Evolutionary conservation across 495 filamentous ascomycete genomes (phyloP).

Genomic region (Penicillium chermesinum): DNA sequence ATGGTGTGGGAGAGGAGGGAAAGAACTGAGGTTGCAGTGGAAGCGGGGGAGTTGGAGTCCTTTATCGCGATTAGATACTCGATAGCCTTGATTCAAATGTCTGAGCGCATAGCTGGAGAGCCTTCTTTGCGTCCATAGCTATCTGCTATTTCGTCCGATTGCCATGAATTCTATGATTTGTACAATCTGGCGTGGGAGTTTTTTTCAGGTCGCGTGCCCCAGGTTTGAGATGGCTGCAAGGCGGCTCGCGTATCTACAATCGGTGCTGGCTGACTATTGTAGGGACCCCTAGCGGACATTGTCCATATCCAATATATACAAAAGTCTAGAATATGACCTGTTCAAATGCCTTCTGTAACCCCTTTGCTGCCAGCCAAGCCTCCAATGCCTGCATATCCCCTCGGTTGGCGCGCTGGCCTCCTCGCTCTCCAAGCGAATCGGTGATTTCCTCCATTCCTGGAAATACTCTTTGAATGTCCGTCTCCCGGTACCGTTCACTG

Average conservation of each 20-base stretch:
- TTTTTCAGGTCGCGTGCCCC: no score
- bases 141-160: no score
- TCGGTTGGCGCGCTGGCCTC: slow-evolving; percentile 37
- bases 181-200: no score
- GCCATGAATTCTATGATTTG: no score
- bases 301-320: no score
- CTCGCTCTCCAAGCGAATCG: slow-evolving; percentile 32
- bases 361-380: slow-evolving; percentile 28
- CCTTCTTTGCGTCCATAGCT: no score
- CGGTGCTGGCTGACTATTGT: no score
- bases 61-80: neutral
- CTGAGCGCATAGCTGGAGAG: no score
- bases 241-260: no score
- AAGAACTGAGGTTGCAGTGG: neutral
- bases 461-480: slow-evolving; percentile 28
- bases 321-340: slow-evolving; percentile 36
- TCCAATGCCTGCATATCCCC: slow-evolving; percentile 46
- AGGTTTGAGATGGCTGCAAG: no score
- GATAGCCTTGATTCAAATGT: no score
- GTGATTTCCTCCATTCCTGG: slow-evolving; percentile 38
- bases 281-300: no score
- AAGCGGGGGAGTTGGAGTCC: neutral
- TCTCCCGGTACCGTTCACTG: slow-evolving; percentile 37
- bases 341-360: slow-evolving; percentile 34
- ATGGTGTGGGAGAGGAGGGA: slow-evolving; percentile 5